Evolutionary conservation across 148 eudicot genomes (phyloP), one percentile per base, ranked within the genome.

Genomic region (Amaranthus hypochondriacus): DNA sequence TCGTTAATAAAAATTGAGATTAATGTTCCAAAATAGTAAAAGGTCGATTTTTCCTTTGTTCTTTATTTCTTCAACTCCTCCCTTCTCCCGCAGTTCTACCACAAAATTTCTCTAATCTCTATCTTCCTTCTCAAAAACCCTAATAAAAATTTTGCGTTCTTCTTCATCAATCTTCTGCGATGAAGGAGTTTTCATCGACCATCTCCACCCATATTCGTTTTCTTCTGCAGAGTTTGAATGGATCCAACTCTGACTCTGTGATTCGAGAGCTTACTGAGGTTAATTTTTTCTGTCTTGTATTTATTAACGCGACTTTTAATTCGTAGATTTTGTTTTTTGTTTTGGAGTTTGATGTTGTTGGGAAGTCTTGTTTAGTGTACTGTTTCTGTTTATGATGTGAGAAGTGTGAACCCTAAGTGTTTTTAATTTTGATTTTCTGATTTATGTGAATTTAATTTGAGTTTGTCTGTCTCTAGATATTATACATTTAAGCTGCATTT

Each of bases 181-280:
- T 91, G 97, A 62, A 77, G 85, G 83, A 83, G 7, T 80, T 87
- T 67, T 83, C 89, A 12, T 71, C 94, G 60, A 68, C 84, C 48
- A 14, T 85, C 52, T 75, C 86, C 48, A 62, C 77, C 64, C 95
- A 89, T 75, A 80, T 89, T 65, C 88, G 92, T 9, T 88, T 79
- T 56, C 85, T 88, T 71, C 73, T 92, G 7, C 88, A 81, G 52
- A 76, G 82, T 78, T 73, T 87, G 79, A 83, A 84, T 56, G 95
- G 81, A 74, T 88, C 95, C 72, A 85, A 92, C 84, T 88, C 90
- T 60, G 88, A 92, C 58, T 74, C 84, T 5, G 87, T 88, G 58
- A 82, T 86, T 14, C 84, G 80, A 18, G 92, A 89, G 72, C 90
- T 92, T 59, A 79, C 71, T 52, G 75, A 89, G 92, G 97, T 87